Conservation (phyloP, 179 eudicot genomes). For the Patellifolia procumbens region DNA sequence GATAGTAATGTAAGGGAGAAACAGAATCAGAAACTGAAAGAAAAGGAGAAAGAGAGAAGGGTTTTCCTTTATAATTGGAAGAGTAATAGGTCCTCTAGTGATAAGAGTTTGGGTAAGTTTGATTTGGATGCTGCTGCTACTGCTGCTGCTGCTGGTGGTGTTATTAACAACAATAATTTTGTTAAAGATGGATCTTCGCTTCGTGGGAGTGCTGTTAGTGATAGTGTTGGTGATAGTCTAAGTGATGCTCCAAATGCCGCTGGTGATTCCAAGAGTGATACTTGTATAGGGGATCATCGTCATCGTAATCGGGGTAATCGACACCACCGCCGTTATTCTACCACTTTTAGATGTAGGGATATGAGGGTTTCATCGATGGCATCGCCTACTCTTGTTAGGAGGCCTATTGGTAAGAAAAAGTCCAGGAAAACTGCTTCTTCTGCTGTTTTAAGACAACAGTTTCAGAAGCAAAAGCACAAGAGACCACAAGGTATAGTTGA, state of each 20-base stretch:
- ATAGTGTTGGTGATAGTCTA: conserved; percentile 48
- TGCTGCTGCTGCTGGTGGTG: not conserved
- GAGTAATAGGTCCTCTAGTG: conserved; percentile 68
- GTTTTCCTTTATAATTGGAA: conserved; percentile 81
- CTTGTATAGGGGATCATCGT: conserved; percentile 45
- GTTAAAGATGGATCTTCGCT: conserved; percentile 46
- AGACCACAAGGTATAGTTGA: conserved; percentile 34
- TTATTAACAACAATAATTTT: not conserved
- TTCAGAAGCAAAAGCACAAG: conserved; percentile 35
- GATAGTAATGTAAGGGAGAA: conserved; percentile 22
- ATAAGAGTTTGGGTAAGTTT: conserved; percentile 53
- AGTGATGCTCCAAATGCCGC: conserved; percentile 63
- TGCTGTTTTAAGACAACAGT: conserved; percentile 44
- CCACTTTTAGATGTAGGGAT: conserved; percentile 41
- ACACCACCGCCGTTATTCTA: conserved; percentile 27
- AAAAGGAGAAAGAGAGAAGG: conserved; percentile 51
- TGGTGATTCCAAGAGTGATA: conserved; percentile 69
- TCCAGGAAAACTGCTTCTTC: conserved; percentile 47
- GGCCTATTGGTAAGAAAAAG: conserved; percentile 55
- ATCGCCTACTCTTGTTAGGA: conserved; percentile 48
- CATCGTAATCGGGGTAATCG: conserved; percentile 19
- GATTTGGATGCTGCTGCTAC: conserved; percentile 31
- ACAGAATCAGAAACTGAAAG: conserved; percentile 13
- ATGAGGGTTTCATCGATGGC: conserved; percentile 37
- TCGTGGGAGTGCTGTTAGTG: conserved; percentile 37